These are phyloP conservation scores for Chloromonas sp. DNA, from an alignment of 163 green algal genomes.

Conservation along the genomic window DNA sequence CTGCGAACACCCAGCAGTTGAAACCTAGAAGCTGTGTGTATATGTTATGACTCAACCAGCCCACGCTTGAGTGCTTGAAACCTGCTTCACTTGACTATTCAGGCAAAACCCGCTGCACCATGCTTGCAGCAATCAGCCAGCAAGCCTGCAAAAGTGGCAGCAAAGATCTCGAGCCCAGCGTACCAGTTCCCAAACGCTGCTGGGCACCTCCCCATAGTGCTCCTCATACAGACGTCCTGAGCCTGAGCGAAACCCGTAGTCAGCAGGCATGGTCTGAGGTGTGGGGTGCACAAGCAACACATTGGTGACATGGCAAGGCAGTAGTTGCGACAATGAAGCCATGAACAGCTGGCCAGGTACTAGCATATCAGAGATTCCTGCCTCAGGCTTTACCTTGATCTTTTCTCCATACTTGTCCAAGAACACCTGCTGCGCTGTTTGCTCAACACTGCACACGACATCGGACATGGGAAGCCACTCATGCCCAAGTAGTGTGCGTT, in stretches of 20 bases:
- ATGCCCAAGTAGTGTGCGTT: too few species aligned
- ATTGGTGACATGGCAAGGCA: too few species aligned
- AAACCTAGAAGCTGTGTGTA: background rate
- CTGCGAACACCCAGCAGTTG: background rate
- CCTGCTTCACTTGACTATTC: background rate
- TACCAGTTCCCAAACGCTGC: constrained; percentile 60
- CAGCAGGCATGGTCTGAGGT: constrained; percentile 60
- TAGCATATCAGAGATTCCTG: too few species aligned
- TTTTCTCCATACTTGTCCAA: background rate
- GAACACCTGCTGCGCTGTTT: too few species aligned
- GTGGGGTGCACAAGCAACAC: background rate
- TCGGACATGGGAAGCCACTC: too few species aligned
- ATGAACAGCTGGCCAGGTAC: too few species aligned
- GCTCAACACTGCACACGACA: too few species aligned
- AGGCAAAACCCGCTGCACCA: background rate
- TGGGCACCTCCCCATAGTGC: constrained; percentile 67
- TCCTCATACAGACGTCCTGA: constrained; percentile 72
- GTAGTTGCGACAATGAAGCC: too few species aligned
- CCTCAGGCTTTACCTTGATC: background rate
- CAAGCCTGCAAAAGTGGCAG: background rate
- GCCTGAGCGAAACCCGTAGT: constrained; percentile 84
- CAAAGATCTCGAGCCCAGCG: background rate
- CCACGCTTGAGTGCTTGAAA: background rate
- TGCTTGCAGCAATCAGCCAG: background rate
- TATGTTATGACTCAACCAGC: background rate